phyloP scores from a whole-genome alignment of 176 grass and related monocot species.

The Tuctoria greenei region DNA sequence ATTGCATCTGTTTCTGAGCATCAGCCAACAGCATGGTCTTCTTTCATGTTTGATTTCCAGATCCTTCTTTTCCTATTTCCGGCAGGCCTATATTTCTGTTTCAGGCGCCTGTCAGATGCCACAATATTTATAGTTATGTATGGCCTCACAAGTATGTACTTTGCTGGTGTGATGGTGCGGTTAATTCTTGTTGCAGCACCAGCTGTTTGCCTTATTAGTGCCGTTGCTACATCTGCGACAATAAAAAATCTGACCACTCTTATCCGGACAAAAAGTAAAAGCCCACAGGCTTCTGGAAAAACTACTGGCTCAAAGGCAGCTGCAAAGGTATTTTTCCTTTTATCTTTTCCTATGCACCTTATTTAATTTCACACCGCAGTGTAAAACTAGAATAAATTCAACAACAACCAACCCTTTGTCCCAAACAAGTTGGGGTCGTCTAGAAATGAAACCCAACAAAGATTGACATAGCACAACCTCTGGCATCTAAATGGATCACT shows the following conservation, averaged over 20 bases:
- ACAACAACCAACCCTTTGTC: too few relatives aligned
- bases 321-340: constrained; percentile 65
- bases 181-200: constrained; percentile 96
- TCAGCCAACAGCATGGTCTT: constrained; percentile 99
- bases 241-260: constrained; percentile 91
- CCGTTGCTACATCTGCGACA: constrained; percentile 89
- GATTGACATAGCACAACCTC: too few relatives aligned
- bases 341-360: neutral
- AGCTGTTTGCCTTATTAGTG: constrained; percentile 93
- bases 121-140: constrained; percentile 98
- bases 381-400: too few relatives aligned
- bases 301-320: constrained; percentile 73
- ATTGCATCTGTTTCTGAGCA: constrained; percentile 98
- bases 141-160: constrained; percentile 99
- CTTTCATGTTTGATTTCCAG: constrained; percentile 99
- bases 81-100: constrained; percentile 96
- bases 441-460: too few relatives aligned
- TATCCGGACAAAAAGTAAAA: constrained; percentile 70
- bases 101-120: constrained; percentile 89
- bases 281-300: constrained; percentile 66
- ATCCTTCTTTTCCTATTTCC: constrained; percentile 98
- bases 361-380: neutral
- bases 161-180: constrained; percentile 97
- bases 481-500: neutral
- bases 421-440: too few relatives aligned